Conservation (phyloP, 306 rosid species). For the Begonia loranthoides region DNA sequence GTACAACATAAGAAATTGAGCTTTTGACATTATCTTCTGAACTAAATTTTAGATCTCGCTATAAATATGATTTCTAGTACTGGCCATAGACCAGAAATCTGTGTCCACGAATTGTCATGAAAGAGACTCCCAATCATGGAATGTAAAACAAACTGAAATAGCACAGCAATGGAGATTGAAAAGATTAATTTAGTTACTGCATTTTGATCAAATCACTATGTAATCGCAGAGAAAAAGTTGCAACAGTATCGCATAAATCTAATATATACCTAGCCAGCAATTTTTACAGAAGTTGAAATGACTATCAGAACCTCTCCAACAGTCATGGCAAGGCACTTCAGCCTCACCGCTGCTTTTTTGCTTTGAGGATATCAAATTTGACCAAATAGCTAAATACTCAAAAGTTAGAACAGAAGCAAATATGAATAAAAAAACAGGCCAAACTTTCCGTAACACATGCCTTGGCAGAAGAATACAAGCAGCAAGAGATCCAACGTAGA, state of each 20-base stretch:
- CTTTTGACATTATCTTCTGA: no score
- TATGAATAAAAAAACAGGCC: slow-evolving; percentile 74
- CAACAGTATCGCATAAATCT: no score
- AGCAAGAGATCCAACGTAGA: slow-evolving; percentile 67
- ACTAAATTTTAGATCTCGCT: no score
- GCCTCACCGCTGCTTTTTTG: slow-evolving; percentile 22
- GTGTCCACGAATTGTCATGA: no score
- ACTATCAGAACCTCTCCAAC: slow-evolving; percentile 52
- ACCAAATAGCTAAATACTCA: slow-evolving; percentile 80
- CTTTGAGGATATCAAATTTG: slow-evolving; percentile 21
- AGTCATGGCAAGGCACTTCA: slow-evolving; percentile 59
- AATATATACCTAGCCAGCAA: slow-evolving; percentile 85
- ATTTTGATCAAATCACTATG: no score
- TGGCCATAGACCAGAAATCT: no score
- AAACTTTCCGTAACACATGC: slow-evolving; percentile 42
- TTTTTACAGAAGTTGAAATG: slow-evolving; percentile 54
- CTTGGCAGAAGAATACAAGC: slow-evolving; percentile 76
- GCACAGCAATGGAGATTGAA: no score
- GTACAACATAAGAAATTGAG: no score
- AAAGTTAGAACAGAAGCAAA: slow-evolving; percentile 83
- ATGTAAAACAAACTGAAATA: no score
- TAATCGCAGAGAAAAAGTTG: slow-evolving; percentile 6
- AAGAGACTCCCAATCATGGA: no score
- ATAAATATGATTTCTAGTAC: no score
- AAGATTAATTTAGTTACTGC: no score